Evolutionary conservation across 2,329 filamentous ascomycete genomes (phyloP), one percentile per base, ranked within the genome.

Genomic region (Phialophora verrucosa): DNA sequence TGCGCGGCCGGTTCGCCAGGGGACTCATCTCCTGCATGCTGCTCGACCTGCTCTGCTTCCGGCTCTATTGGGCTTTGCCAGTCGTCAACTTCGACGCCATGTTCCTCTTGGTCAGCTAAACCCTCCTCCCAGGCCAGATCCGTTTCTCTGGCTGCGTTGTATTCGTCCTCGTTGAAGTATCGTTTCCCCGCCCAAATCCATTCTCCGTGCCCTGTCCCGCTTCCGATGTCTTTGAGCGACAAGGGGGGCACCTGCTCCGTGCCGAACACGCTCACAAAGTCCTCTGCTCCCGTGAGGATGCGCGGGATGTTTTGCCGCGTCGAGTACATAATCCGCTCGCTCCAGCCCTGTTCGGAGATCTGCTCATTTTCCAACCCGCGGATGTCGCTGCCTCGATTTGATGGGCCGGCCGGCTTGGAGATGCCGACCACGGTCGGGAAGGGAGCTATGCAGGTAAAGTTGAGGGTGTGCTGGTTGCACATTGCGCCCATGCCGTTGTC

Each of bases 361-460:
- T 53, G 27, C 12, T 56, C 59, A 12, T 55, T 12, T 4, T 65
- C 67, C 12, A 64, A 29, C 4, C 67, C 69, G 38, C 67, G 67
- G 27, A 69, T 69, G 59, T 71, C 69, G 32, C 64, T 71, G 32
- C 73, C 70, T 31, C 63, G 53, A 31, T 69, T 66, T 31, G 57
- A 59, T 11, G 64, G 63, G 51, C 64, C 66, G 4, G 51, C 64
- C 1, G 69, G 69, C 44, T 64, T 63, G n/a, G 64, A 67, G n/a
- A 69, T 57, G 14, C 69, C 69, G 12, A 71, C 54, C 2, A 71
- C 53, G 20, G 65, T 63, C 11, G 67, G 67, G 59, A 67, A 67
- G 2, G 63, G 51, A 1, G 67, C 59, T 23, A 71, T 56, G 55
- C 69, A 69, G 14, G 31, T 65, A 20, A 68, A 67, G 25, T 71